Conservation (phyloP, 139 green algal genomes). For the Penium margaritaceum region DNA sequence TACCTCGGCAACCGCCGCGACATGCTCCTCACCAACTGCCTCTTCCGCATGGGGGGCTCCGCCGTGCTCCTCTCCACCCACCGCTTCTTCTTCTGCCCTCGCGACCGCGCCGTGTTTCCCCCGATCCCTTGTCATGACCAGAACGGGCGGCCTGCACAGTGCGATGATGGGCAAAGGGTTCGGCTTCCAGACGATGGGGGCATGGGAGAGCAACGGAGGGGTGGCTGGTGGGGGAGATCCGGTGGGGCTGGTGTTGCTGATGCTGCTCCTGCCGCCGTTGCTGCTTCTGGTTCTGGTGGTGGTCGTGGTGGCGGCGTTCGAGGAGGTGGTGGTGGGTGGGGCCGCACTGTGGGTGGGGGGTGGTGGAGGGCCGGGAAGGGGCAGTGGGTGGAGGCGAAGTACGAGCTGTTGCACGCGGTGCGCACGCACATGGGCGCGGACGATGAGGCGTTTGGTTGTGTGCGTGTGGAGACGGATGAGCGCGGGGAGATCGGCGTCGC, state of each 20-base stretch:
- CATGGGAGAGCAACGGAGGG: too few relatives aligned
- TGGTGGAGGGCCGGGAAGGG: too few relatives aligned
- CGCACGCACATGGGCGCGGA: slow-evolving; percentile 84
- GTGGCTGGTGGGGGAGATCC: too few relatives aligned
- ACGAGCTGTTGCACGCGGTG: slow-evolving; percentile 72
- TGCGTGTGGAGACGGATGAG: slow-evolving; percentile 55
- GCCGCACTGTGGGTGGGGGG: too few relatives aligned
- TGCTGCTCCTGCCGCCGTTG: slow-evolving; percentile 76
- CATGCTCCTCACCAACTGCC: slow-evolving; percentile 93
- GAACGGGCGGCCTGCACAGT: too few relatives aligned
- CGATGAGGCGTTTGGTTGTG: slow-evolving; percentile 78
- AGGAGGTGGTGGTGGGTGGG: slow-evolving; percentile 96
- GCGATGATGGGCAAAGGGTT: too few relatives aligned
- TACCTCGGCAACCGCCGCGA: slow-evolving; percentile 79
- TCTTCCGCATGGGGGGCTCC: slow-evolving; percentile 85
- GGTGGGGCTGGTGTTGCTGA: slow-evolving; percentile 76
- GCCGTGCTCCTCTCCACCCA: slow-evolving; percentile 86
- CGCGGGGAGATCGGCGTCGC: slow-evolving; percentile 57
- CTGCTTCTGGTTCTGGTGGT: slow-evolving; percentile 55
- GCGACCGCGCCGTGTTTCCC: neutral
- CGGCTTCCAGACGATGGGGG: too few relatives aligned
- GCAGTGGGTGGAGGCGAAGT: slow-evolving; percentile 70
- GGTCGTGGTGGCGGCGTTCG: slow-evolving; percentile 69
- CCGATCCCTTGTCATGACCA: too few relatives aligned
- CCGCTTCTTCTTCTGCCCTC: too few relatives aligned